Evolutionary conservation across 2,329 filamentous ascomycete genomes (phyloP).

Genomic region (Cladorrhinum sp.): DNA sequence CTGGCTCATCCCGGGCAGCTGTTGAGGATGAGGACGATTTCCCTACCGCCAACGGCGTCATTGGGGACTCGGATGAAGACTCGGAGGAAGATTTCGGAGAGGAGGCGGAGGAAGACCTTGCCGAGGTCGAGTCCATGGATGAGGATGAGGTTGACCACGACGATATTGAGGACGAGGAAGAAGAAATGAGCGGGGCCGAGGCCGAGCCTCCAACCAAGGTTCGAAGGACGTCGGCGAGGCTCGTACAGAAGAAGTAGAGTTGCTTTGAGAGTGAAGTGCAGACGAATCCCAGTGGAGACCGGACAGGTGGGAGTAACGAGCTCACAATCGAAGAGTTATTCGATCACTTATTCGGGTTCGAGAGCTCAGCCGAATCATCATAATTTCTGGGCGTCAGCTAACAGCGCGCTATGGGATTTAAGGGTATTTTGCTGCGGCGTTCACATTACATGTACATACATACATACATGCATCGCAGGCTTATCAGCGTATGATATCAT

Average conservation of each 20-base stretch:
- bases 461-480: neutral
- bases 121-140: conserved; percentile 30
- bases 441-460: neutral
- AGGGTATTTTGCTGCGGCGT: neutral
- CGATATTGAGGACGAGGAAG: conserved; percentile 35
- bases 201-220: conserved; percentile 36
- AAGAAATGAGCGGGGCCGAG: conserved; percentile 33
- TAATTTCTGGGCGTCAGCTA: no score
- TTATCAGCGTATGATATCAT: neutral
- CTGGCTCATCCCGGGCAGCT: conserved; percentile 36
- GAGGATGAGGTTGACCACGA: conserved; percentile 36
- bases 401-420: neutral
- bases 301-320: no score
- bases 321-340: no score
- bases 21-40: conserved; percentile 58
- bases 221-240: conserved; percentile 32
- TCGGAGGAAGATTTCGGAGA: conserved; percentile 42
- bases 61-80: conserved; percentile 62
- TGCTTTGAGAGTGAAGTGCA: neutral
- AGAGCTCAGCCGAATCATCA: no score
- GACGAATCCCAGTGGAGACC: neutral
- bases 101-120: conserved; percentile 26
- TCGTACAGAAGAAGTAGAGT: conserved; percentile 32
- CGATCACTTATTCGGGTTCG: no score
- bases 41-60: conserved; percentile 55